These are phyloP conservation scores for Flaveria trinervia DNA, from an alignment of 129 eudicot species.

Conservation along the genomic window DNA sequence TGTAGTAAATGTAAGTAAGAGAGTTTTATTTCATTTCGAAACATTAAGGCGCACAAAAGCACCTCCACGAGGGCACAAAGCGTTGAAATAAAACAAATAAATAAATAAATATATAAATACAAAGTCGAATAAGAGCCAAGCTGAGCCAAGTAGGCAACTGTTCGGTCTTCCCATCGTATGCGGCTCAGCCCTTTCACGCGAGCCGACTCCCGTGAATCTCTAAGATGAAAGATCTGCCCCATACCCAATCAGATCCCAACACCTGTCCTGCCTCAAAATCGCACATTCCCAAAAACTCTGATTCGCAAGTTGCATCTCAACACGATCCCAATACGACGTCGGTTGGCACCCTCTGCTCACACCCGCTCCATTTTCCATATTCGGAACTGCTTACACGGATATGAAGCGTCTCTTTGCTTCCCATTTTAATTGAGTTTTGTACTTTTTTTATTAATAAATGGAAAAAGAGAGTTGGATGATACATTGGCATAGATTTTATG, in stretches of 20 bases:
- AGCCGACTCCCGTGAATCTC: conserved; percentile 4
- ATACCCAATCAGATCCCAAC: background rate
- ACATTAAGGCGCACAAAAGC: background rate
- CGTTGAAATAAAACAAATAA: background rate
- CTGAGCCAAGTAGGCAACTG: background rate
- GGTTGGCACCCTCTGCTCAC: background rate
- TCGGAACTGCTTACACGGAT: conserved; percentile 14
- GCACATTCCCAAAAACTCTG: background rate
- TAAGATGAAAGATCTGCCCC: background rate
- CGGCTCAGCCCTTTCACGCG: background rate
- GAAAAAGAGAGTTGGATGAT: background rate
- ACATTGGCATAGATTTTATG: background rate
- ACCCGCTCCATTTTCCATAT: conserved; percentile 23
- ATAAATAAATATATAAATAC: background rate
- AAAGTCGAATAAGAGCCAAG: background rate
- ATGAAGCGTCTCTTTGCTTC: background rate
- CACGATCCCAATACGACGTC: background rate
- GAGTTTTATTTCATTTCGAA: background rate
- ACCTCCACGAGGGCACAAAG: background rate
- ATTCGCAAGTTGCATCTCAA: background rate
- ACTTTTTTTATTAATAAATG: background rate
- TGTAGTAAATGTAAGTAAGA: too few species aligned
- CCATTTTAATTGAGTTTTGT: background rate
- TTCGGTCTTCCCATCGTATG: background rate
- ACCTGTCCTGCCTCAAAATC: background rate